Conservation (phyloP, 2,329 filamentous ascomycete species). For the Chaetoscypha palmicola region DNA sequence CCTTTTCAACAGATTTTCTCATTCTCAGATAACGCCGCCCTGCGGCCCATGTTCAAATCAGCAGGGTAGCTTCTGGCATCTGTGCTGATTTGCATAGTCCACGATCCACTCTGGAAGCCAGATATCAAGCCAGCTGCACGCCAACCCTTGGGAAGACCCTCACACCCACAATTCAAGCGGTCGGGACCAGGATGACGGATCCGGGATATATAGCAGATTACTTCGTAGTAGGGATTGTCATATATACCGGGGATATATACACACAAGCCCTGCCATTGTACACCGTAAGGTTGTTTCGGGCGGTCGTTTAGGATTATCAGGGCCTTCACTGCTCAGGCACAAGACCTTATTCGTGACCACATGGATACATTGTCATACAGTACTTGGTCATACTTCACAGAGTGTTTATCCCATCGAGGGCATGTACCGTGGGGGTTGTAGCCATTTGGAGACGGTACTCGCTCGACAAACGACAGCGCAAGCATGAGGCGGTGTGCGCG, state of each 20-base stretch:
- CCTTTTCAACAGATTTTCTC: constrained; percentile 13
- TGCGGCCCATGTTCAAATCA: not conserved
- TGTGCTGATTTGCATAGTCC: constrained; percentile 15
- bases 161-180: constrained; percentile 1
- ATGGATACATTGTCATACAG: no score
- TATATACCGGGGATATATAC: constrained; percentile 9
- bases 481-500: not conserved
- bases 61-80: constrained; percentile 10
- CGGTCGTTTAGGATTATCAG: not conserved
- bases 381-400: no score
- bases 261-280: not conserved
- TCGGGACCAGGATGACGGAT: constrained; percentile 20
- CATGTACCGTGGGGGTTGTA: not conserved
- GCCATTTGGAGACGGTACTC: not conserved
- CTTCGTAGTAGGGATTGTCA: constrained; percentile 5
- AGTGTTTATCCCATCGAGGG: no score
- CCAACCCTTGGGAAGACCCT: constrained; percentile 1
- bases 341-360: not conserved
- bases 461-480: constrained; percentile 3
- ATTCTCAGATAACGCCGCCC: constrained; percentile 7
- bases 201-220: constrained; percentile 11
- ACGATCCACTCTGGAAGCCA: constrained; percentile 5
- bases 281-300: not conserved
- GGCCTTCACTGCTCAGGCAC: not conserved
- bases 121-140: constrained; percentile 2